phyloP scores from a whole-genome alignment of 164 flowering plant species.

The Nymphaea colorata region DNA sequence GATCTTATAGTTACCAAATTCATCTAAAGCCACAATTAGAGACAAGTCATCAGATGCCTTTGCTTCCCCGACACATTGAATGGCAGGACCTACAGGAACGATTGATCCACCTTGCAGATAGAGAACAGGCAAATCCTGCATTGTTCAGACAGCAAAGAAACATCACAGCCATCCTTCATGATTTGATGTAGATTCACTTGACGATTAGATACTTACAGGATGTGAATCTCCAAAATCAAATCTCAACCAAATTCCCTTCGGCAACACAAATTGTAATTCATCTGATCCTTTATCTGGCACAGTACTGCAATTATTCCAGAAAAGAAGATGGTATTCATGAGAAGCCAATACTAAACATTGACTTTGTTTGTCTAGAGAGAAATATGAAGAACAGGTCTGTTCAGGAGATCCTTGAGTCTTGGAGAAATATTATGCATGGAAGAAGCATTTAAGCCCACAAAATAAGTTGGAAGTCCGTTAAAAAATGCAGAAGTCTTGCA shows the following conservation, averaged over 20 bases:
- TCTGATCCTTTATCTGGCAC: slow-evolving; percentile 30
- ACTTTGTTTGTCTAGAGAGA: too few species aligned
- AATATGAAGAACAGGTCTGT: too few species aligned
- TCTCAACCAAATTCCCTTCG: slow-evolving; percentile 70
- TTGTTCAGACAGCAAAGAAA: slow-evolving; percentile 2
- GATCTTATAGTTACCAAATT: slow-evolving; percentile 35
- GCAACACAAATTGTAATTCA: slow-evolving; percentile 31
- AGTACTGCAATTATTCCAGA: slow-evolving; percentile 34
- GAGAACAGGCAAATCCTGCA: slow-evolving; percentile 78
- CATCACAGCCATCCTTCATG: neutral
- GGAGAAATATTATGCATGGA: too few species aligned
- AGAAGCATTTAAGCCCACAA: too few species aligned
- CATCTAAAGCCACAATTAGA: slow-evolving; percentile 72
- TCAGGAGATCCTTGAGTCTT: too few species aligned
- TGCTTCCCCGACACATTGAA: slow-evolving; percentile 75
- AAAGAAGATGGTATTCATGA: slow-evolving; percentile 2
- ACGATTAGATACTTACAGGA: slow-evolving; percentile 45
- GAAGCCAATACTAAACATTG: too few species aligned
- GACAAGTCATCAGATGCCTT: slow-evolving; percentile 54
- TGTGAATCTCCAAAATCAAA: slow-evolving; percentile 88
- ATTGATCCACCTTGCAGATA: slow-evolving; percentile 84
- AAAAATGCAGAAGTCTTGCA: too few species aligned
- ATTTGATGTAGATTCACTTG: too few species aligned
- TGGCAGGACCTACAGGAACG: slow-evolving; percentile 58
- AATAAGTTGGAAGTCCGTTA: too few species aligned